Base-by-base conservation (phyloP, 495 filamentous ascomycete genomes). In the Trichoderma asperelloides region DNA sequence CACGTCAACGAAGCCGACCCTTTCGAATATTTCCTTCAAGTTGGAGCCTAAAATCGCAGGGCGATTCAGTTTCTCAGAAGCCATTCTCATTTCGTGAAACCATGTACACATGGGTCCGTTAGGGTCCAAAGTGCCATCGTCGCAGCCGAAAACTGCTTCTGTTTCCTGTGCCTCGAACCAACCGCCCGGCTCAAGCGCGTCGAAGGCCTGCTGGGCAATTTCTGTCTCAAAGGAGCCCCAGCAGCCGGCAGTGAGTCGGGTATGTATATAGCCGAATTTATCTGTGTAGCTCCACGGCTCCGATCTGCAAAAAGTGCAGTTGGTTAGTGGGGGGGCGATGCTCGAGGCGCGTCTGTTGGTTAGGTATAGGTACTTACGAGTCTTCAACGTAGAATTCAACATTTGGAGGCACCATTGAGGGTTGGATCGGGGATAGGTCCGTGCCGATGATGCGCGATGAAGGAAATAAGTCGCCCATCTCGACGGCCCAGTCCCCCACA, bases 401-500 rank as follows among this genome's bases (percentile, higher is more conserved):
- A 68, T 85, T 86, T 0, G 80, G 80, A 5, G 81, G 80, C 11
- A 82, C 76, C 71, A 76, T 79, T 37, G 72, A 74, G 0, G 80
- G 78, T 66, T 83, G 79, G 68, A 80, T 79, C 0, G 80, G 76
- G n/a, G 79, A 82, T 47, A 88, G 76, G 67, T 87, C 84, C 28
- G 82, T 83, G 62, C 86, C 85, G 57, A 84, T 72, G 12, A 88
- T 80, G 43, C 83, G 76, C 7, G 80, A 74, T 33, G 70, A 33
- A 0, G 84, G 85, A 68, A 76, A 81, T 6, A 78, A 69, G 64
- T 88, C 84, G 18, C 83, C 88, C 80, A 90, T 87, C 40, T 84
- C 87, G 65, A 89, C 87, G 23, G 87, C 88, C 89, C 88, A 91
- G 68, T 91, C 88, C 23, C 88, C 88, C 6, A 85, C 82, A 4